A percentile compares a stretch with the other conserved stretches of the same genome.
Conservation (phyloP, 345 rosid genomes). For the Eucalyptus pauciflora region DNA sequence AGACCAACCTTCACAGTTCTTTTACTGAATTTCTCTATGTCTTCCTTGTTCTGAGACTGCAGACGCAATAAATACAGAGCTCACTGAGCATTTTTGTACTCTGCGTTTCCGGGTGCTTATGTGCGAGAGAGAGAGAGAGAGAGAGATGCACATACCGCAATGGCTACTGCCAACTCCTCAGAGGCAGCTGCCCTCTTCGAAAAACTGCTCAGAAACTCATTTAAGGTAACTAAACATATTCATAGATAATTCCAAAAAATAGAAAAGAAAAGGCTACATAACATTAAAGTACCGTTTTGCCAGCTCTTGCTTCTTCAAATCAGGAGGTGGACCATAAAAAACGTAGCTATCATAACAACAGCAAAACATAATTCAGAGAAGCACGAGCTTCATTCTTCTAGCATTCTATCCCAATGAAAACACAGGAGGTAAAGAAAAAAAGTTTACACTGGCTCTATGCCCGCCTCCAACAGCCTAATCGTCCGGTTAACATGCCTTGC, state of each 20-base stretch:
- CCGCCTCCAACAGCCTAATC: too few species aligned
- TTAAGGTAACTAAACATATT: not conserved
- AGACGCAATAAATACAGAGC: not conserved
- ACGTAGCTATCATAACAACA: constrained; percentile 40
- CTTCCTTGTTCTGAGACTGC: constrained; percentile 76
- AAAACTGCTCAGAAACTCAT: constrained; percentile 29
- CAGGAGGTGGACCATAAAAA: constrained; percentile 86
- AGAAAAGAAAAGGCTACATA: not conserved
- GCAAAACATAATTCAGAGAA: not conserved
- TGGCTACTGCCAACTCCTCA: constrained; percentile 48
- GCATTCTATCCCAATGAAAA: not conserved
- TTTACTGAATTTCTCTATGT: constrained; percentile 80
- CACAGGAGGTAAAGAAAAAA: not conserved
- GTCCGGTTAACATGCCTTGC: too few species aligned
- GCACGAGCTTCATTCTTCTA: not conserved
- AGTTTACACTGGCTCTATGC: constrained; percentile 68
- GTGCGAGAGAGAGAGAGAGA: not conserved
- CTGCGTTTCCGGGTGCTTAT: not conserved
- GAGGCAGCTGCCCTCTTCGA: constrained; percentile 81
- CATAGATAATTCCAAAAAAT: not conserved
- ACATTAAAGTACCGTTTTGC: constrained; percentile 54
- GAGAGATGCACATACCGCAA: constrained; percentile 28
- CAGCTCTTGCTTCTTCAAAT: constrained; percentile 79
- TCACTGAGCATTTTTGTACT: not conserved
- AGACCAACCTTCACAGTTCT: constrained; percentile 72